Base-by-base conservation (phyloP, 2,329 filamentous ascomycete species). In the Nigrospora oryzae region DNA sequence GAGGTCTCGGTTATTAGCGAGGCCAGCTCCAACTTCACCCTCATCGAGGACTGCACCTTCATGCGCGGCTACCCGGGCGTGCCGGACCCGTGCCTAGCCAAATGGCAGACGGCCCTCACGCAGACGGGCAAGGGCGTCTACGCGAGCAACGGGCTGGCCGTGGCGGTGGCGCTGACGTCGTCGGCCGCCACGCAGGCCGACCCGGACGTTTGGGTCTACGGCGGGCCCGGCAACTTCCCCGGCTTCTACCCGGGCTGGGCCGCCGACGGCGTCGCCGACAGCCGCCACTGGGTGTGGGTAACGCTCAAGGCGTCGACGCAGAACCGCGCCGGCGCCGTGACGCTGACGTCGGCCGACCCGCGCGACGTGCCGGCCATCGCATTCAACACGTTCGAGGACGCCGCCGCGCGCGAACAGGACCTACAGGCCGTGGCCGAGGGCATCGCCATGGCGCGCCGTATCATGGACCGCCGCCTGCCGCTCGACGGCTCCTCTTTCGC, bases 131-230 rank as follows among this genome's bases (percentile, higher is more conserved):
- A 41, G 31, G 39, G 39, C 12, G 16, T 23, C 11, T 41, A 41
- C 31, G 39, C 16, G 6, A 41, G 13, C 31, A 41, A n/a, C 39
- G 39, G 39, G 13, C 39, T 41, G 4, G 39, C 39, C 15, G 16
- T 41, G 11, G 47, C 45, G 30, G 58, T 64, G 10, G 30, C 17
- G 36, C 30, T 33, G 14, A 15, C 38, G 30, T 35, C 39, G 12
- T n/a, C 39, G 12, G 62, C 56, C 3, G 19, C 39, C 6, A 6
- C 39, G 36, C 64, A 67, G 33, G 66, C 58, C 40, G 73, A 77
- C 49, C 53, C 73, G 31, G 70, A 75, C 53, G 57, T 74, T 41
- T 71, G 68, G 42, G 30, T 47, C 37, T 43, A 39, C 19, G 50
- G 50, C 19, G 44, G 38, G 12, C 44, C 48, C 4, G 48, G 41